These are phyloP conservation scores for Exserohilum rostratum DNA, from an alignment of 2,329 filamentous ascomycete genomes.

Conservation along the genomic window DNA sequence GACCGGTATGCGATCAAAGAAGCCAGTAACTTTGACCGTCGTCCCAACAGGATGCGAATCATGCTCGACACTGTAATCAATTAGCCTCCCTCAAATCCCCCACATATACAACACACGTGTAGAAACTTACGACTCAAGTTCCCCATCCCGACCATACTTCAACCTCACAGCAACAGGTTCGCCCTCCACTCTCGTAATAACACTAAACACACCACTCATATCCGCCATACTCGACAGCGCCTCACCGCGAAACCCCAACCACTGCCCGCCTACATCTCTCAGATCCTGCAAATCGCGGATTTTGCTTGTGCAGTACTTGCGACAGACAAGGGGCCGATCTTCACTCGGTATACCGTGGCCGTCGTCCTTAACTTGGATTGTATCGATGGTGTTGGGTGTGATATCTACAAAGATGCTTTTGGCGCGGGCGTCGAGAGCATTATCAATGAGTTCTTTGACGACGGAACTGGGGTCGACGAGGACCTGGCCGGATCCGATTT, in stretches of 20 bases:
- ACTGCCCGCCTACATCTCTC: slow-evolving; percentile 59
- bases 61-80: slow-evolving; percentile 29
- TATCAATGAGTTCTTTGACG: slow-evolving; percentile 80
- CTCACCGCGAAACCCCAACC: slow-evolving; percentile 78
- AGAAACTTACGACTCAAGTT: slow-evolving; percentile 50
- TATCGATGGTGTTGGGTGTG: slow-evolving; percentile 69
- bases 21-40: slow-evolving; percentile 64
- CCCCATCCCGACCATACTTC: slow-evolving; percentile 59
- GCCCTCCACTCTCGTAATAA: slow-evolving; percentile 68
- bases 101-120: too few relatives aligned
- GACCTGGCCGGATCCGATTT: slow-evolving; percentile 66
- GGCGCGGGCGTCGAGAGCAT: slow-evolving; percentile 74
- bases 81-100: slow-evolving; percentile 7
- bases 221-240: slow-evolving; percentile 71
- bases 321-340: slow-evolving; percentile 68
- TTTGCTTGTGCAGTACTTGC: slow-evolving; percentile 76
- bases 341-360: slow-evolving; percentile 70
- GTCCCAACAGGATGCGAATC: slow-evolving; percentile 70
- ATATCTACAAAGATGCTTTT: slow-evolving; percentile 69
- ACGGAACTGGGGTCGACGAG: slow-evolving; percentile 66
- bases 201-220: slow-evolving; percentile 60
- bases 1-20: slow-evolving; percentile 69
- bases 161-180: slow-evolving; percentile 64
- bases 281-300: slow-evolving; percentile 69
- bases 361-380: slow-evolving; percentile 69